Evolutionary conservation across 768 basidiomycete genomes (phyloP).

Genomic region (Baorangia bicolor): DNA sequence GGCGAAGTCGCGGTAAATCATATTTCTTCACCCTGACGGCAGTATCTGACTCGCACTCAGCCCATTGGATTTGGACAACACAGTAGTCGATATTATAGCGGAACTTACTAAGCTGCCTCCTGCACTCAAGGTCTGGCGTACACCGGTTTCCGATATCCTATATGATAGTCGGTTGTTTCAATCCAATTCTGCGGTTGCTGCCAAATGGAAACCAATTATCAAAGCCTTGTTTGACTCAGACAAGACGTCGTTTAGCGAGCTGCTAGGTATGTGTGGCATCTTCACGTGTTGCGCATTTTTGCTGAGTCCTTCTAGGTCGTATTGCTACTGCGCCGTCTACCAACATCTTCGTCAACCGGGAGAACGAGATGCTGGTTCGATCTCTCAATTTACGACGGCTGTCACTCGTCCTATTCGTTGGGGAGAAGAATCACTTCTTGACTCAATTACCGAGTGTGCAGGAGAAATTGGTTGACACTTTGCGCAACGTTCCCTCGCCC

Average conservation of each 20-base stretch:
- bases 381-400: slow-evolving; percentile 86
- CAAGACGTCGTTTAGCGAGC: slow-evolving; percentile 79
- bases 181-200: slow-evolving; percentile 52
- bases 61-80: slow-evolving; percentile 75
- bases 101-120: slow-evolving; percentile 80
- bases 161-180: slow-evolving; percentile 89
- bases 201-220: slow-evolving; percentile 75
- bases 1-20: slow-evolving; percentile 63
- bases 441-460: slow-evolving; percentile 91
- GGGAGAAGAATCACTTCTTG: slow-evolving; percentile 89
- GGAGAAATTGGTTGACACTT: slow-evolving; percentile 92
- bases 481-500: slow-evolving; percentile 76
- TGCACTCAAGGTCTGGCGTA: slow-evolving; percentile 82
- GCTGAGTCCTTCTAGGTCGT: slow-evolving; percentile 47
- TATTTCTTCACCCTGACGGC: neutral
- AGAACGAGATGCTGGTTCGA: slow-evolving; percentile 87
- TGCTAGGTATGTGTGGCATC: slow-evolving; percentile 58
- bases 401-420: slow-evolving; percentile 82
- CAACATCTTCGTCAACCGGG: slow-evolving; percentile 94
- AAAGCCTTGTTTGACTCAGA: slow-evolving; percentile 82
- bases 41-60: slow-evolving; percentile 34
- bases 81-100: slow-evolving; percentile 62
- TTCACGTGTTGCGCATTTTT: slow-evolving; percentile 28
- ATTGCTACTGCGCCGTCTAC: slow-evolving; percentile 85
- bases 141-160: slow-evolving; percentile 75